Conservation (phyloP, 2,329 filamentous ascomycete species). For the Calonectria henricotiae region DNA sequence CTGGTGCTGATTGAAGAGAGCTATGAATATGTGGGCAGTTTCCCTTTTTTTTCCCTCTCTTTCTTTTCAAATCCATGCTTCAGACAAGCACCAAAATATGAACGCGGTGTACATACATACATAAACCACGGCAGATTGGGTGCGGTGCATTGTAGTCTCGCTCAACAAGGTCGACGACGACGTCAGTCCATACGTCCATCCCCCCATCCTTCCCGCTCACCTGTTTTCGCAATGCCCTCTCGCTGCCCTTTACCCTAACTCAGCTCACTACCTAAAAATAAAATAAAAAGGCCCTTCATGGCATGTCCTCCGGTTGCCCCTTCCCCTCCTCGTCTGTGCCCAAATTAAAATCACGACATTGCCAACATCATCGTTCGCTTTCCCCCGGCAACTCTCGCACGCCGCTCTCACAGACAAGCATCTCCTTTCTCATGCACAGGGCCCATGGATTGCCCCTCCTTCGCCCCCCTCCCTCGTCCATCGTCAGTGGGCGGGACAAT, state of each 20-base stretch:
- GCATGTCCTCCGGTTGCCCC: background rate
- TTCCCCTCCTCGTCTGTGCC: background rate
- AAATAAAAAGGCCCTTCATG: background rate
- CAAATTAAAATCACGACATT: conserved; percentile 22
- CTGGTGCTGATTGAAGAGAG: background rate
- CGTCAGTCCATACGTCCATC: conserved; percentile 26
- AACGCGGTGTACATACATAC: conserved; percentile 3
- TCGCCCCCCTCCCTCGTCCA: conserved; percentile 16
- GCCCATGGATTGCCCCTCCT: conserved; percentile 39
- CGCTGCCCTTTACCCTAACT: conserved; percentile 35
- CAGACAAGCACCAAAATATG: background rate
- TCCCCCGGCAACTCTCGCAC: background rate
- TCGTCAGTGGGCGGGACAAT: conserved; percentile 31
- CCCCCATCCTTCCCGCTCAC: conserved; percentile 34
- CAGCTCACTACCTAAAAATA: background rate
- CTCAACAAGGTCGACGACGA: conserved; percentile 33
- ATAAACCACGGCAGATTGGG: background rate
- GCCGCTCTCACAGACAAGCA: conserved; percentile 18
- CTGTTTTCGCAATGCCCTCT: conserved; percentile 19
- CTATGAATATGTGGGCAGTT: too few relatives aligned
- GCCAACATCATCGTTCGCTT: conserved; percentile 18
- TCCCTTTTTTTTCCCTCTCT: background rate
- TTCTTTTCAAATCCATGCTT: background rate
- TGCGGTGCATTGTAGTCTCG: conserved; percentile 15
- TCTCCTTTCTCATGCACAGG: conserved; percentile 24